Base-by-base conservation (phyloP, 148 eudicot species). In the Silene latifolia region DNA sequence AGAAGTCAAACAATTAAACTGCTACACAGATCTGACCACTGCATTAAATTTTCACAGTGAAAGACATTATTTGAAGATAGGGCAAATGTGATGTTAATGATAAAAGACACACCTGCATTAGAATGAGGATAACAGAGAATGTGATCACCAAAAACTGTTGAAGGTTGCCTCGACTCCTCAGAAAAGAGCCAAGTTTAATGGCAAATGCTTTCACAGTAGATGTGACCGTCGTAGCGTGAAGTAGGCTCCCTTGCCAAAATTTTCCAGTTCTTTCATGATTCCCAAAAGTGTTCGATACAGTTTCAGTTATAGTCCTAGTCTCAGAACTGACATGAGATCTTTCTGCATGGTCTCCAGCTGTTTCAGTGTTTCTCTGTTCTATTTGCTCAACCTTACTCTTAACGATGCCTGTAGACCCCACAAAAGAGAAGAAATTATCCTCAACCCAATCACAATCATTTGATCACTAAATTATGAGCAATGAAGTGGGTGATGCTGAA, bases 131-230 rank as follows among this genome's bases (percentile, higher is more conserved):
- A 24, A 76, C 27, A 29, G 73, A 76, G 74, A 80, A 72, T 32
- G 70, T 59, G 13, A 80, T 66, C 58, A 76, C 69, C 80, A 80
- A 77, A 71, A 70, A 72, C 24, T 67, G 72, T 67, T 80, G 76
- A 57, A 72, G 69, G 58, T 76, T 80, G 79, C 68, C 82, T 75
- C n/a, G 51, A 72, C 63, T 76, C 60, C 65, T 76, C 32, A 80
- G 67, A 76, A 13, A 67, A 0, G 63, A 72, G 57, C 53, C n/a
- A 19, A 72, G 60, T 67, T 89, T 87, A 60, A 67, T 15, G 8
- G 81, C 56, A 32, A 79, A 69, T 75, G 85, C 78, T 84, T 82
- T 85, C 39, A 83, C 67, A 14, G 73, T 76, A 69, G 88, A 82
- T 67, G 80, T 71, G 63, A 74, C 67, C 7, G 86, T 78, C 59